Percentiles rank a stretch among this genome's conserved stretches.
These are phyloP conservation scores for Lachancea cidri DNA, from an alignment of 805 yeast genomes.

Conservation along the genomic window DNA sequence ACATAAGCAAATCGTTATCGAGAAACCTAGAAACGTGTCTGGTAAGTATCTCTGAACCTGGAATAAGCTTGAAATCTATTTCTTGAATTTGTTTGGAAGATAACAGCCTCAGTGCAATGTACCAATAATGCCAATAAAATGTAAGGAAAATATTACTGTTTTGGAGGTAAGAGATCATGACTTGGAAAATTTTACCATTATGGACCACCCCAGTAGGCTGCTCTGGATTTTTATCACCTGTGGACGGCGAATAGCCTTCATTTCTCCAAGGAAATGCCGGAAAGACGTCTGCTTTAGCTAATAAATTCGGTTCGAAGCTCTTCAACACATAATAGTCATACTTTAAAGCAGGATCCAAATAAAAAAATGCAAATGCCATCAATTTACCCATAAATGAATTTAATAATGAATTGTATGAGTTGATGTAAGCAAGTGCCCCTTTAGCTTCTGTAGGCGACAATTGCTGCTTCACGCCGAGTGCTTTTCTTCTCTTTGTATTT, in stretches of 20 bases:
- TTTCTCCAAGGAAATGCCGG: constrained; percentile 24
- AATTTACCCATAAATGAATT: constrained; percentile 29
- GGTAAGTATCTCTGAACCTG: constrained; percentile 20
- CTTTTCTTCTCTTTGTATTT: constrained; percentile 18
- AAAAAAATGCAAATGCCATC: constrained; percentile 29
- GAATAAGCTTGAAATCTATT: constrained; percentile 10
- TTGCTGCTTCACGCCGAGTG: neutral
- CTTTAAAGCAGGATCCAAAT: constrained; percentile 23
- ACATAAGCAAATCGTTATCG: constrained; percentile 18
- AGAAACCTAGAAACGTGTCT: constrained; percentile 14
- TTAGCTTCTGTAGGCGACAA: constrained; percentile 1
- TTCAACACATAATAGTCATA: constrained; percentile 21
- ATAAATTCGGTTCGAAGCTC: constrained; percentile 4
- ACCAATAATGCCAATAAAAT: constrained; percentile 33
- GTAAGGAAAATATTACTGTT: constrained; percentile 25
- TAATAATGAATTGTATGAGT: constrained; percentile 21
- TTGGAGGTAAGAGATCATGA: constrained; percentile 29
- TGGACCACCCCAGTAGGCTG: neutral
- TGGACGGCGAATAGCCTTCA: constrained; percentile 10
- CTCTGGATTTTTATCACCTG: constrained; percentile 1
- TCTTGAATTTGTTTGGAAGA: constrained; percentile 1
- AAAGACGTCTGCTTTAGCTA: constrained; percentile 1
- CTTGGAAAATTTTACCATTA: constrained; percentile 20
- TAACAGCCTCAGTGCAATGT: constrained; percentile 15
- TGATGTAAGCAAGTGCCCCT: constrained; percentile 9